Evolutionary conservation across 257 asterid species (phyloP).

Genomic region (Penstemon newberryi): DNA sequence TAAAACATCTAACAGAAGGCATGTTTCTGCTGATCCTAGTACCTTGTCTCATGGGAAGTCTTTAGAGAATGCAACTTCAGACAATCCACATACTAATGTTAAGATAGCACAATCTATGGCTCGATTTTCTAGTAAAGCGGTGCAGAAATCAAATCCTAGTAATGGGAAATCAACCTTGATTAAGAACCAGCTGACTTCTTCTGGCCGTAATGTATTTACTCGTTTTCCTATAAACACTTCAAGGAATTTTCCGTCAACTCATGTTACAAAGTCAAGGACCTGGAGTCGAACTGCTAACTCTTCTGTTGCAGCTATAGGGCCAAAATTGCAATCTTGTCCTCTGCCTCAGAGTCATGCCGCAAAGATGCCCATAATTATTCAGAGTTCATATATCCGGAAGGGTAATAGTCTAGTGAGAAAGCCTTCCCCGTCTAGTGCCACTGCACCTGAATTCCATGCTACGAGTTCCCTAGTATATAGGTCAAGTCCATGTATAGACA

Average conservation of each 20-base stretch:
- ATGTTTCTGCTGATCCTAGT: slow-evolving; percentile 33
- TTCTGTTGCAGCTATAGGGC: slow-evolving; percentile 39
- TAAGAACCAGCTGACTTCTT: slow-evolving; percentile 40
- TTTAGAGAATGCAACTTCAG: slow-evolving; percentile 29
- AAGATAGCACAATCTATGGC: slow-evolving; percentile 29
- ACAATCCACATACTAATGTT: slow-evolving; percentile 25
- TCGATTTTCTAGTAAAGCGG: slow-evolving; percentile 34
- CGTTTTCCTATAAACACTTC: slow-evolving; percentile 38
- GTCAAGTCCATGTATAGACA: slow-evolving; percentile 36
- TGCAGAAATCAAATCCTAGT: slow-evolving; percentile 35
- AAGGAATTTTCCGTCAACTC: slow-evolving; percentile 40
- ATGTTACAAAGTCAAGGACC: slow-evolving; percentile 65
- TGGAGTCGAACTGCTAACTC: slow-evolving; percentile 67
- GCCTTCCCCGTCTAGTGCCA: slow-evolving; percentile 41
- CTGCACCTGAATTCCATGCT: slow-evolving; percentile 44
- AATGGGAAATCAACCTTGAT: slow-evolving; percentile 41
- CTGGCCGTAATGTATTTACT: slow-evolving; percentile 42
- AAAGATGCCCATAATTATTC: slow-evolving; percentile 33
- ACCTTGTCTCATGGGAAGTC: slow-evolving; percentile 29
- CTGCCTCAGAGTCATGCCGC: slow-evolving; percentile 38
- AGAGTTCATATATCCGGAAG: slow-evolving; percentile 67
- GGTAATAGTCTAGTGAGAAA: slow-evolving; percentile 86
- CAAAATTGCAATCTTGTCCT: slow-evolving; percentile 34
- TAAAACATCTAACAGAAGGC: slow-evolving; percentile 29
- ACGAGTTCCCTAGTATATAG: slow-evolving; percentile 41